Evolutionary conservation across 495 filamentous ascomycete species (phyloP).

Genomic region (Penicillium dipodomyicola): DNA sequence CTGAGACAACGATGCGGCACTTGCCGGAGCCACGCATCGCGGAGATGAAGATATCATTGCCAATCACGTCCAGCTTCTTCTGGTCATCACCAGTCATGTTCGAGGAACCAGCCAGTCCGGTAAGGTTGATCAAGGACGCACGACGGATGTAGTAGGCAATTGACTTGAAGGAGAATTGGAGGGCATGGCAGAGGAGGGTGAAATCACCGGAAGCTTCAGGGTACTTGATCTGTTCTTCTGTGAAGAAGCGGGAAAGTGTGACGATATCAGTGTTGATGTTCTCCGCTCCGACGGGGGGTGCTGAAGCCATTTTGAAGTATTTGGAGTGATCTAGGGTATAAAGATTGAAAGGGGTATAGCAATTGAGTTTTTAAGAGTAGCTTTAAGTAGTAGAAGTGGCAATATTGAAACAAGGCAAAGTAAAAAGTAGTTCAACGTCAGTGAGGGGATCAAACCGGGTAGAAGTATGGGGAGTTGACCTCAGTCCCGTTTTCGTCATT

Average conservation of each 20-base stretch:
- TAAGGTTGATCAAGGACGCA: slow-evolving; percentile 94
- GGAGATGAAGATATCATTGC: slow-evolving; percentile 94
- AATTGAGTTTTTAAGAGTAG: background rate
- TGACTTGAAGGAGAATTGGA: slow-evolving; percentile 99
- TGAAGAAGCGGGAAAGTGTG: slow-evolving; percentile 91
- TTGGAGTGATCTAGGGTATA: background rate
- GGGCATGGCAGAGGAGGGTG: slow-evolving; percentile 95
- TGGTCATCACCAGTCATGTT: slow-evolving; percentile 97
- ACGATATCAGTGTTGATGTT: slow-evolving; percentile 94
- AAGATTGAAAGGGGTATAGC: background rate
- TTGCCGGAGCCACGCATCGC: slow-evolving; percentile 90
- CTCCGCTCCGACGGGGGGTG: slow-evolving; percentile 55
- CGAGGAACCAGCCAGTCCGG: slow-evolving; percentile 88
- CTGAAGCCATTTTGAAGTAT: slow-evolving; percentile 34
- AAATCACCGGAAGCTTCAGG: slow-evolving; percentile 97
- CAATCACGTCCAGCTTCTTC: slow-evolving; percentile 99
- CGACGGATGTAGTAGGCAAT: slow-evolving; percentile 99
- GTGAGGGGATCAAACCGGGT: slow-evolving; percentile 12
- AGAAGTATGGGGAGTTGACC: slow-evolving; percentile 13
- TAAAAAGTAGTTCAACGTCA: slow-evolving; percentile 10
- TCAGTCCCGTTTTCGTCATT: slow-evolving; percentile 14
- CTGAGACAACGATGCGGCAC: slow-evolving; percentile 86
- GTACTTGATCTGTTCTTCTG: slow-evolving; percentile 90
- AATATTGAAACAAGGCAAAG: background rate
- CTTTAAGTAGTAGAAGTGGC: slow-evolving; percentile 2